Conservation (phyloP, 2,329 filamentous ascomycete species). For the Penicillium olsonii region DNA sequence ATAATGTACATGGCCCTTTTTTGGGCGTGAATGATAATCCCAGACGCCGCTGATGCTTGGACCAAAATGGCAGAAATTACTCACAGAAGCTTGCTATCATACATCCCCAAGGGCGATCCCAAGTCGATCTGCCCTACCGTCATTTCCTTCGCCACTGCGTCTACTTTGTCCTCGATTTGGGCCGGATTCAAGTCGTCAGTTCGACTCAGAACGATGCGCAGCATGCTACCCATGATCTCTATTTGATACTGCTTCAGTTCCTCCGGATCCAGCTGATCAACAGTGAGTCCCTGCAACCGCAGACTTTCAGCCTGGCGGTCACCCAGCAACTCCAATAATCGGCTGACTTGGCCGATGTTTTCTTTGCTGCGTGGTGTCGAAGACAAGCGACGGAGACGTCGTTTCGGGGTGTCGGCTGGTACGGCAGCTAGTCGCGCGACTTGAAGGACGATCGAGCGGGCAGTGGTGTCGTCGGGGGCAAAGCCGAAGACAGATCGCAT, state of each 20-base stretch:
- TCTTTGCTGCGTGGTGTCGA: constrained; percentile 45
- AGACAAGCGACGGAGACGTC: constrained; percentile 44
- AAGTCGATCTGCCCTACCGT: constrained; percentile 34
- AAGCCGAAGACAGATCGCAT: constrained; percentile 47
- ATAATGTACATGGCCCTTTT: constrained; percentile 7
- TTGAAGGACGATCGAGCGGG: constrained; percentile 51
- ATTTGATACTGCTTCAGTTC: constrained; percentile 44
- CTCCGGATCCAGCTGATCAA: constrained; percentile 39
- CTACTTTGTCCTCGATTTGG: constrained; percentile 37
- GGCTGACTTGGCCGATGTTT: constrained; percentile 47
- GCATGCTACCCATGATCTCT: constrained; percentile 44
- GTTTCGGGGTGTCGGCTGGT: constrained; percentile 33
- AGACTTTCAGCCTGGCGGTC: constrained; percentile 37
- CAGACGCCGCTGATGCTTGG: constrained; percentile 3
- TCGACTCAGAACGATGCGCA: constrained; percentile 43
- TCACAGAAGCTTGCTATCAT: constrained; percentile 28
- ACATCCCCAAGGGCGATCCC: constrained; percentile 29
- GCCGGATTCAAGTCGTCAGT: constrained; percentile 27
- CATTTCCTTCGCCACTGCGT: constrained; percentile 41
- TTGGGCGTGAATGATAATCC: not conserved
- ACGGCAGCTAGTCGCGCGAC: constrained; percentile 48
- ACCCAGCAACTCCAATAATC: constrained; percentile 47
- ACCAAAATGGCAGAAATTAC: not conserved
- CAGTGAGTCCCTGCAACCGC: constrained; percentile 31
- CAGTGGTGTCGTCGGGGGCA: constrained; percentile 50